These are phyloP conservation scores for Xenoacremonium recifei DNA, from an alignment of 2,329 filamentous ascomycete species.

Conservation along the genomic window DNA sequence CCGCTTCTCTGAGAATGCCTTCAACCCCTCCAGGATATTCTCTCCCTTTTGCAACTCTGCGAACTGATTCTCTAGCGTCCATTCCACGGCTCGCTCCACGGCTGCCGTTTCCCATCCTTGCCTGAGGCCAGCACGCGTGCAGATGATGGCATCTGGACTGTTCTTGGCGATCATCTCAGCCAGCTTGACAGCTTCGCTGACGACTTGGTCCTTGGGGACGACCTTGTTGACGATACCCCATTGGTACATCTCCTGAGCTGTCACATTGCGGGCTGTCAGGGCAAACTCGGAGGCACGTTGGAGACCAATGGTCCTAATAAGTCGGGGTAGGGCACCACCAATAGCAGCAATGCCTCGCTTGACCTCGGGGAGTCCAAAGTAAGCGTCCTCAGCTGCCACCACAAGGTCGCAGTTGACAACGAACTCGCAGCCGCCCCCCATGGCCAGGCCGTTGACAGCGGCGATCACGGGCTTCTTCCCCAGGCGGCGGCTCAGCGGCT, in stretches of 20 bases:
- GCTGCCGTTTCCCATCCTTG: slow-evolving; percentile 67
- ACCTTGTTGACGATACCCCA: slow-evolving; percentile 21
- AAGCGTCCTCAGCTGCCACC: slow-evolving; percentile 49
- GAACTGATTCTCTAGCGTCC: slow-evolving; percentile 44
- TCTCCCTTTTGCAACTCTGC: slow-evolving; percentile 58
- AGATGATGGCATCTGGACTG: slow-evolving; percentile 70
- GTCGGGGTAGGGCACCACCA: slow-evolving; percentile 49
- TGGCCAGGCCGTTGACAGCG: slow-evolving; percentile 56
- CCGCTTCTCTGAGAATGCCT: slow-evolving; percentile 70
- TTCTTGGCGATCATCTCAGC: slow-evolving; percentile 59
- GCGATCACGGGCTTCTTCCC: slow-evolving; percentile 62
- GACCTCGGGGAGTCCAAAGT: slow-evolving; percentile 53
- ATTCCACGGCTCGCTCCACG: slow-evolving; percentile 53
- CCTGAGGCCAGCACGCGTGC: slow-evolving; percentile 65
- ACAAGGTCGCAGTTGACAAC: slow-evolving; percentile 54
- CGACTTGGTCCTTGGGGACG: slow-evolving; percentile 32
- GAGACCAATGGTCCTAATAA: slow-evolving; percentile 45
- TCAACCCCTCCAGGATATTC: slow-evolving; percentile 69
- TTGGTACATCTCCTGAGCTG: slow-evolving; percentile 35
- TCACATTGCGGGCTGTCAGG: slow-evolving; percentile 44
- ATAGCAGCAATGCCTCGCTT: slow-evolving; percentile 53
- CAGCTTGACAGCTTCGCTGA: slow-evolving; percentile 55
- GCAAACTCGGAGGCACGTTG: slow-evolving; percentile 50
- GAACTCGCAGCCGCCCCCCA: slow-evolving; percentile 59
- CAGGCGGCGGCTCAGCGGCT: slow-evolving; percentile 50